phyloP scores from a whole-genome alignment of 2,329 filamentous ascomycete species.

The Thielaviopsis ethacetica region DNA sequence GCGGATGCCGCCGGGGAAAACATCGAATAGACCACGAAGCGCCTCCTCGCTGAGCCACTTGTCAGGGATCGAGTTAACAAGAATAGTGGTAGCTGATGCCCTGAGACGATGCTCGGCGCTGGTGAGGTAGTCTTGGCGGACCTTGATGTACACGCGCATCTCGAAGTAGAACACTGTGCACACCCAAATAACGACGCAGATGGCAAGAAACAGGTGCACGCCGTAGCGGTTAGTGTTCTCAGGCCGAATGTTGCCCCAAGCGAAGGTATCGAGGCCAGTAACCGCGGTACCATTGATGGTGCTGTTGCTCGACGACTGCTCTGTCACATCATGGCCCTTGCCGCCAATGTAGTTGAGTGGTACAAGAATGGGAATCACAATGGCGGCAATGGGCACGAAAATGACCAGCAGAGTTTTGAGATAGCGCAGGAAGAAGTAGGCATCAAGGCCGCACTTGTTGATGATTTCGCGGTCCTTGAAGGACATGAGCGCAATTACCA shows the following conservation, averaged over 20 bases:
- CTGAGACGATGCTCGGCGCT: slow-evolving; percentile 85
- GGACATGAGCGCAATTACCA: slow-evolving; percentile 45
- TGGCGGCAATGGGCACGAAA: slow-evolving; percentile 62
- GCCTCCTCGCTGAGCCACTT: slow-evolving; percentile 83
- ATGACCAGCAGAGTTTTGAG: slow-evolving; percentile 65
- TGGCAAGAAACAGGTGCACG: slow-evolving; percentile 68
- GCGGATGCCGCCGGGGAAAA: slow-evolving; percentile 85
- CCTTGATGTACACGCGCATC: slow-evolving; percentile 71
- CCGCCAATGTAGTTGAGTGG: slow-evolving; percentile 70
- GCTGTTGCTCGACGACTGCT: slow-evolving; percentile 13
- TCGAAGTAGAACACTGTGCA: slow-evolving; percentile 80
- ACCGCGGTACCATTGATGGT: slow-evolving; percentile 16
- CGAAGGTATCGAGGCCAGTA: slow-evolving; percentile 62
- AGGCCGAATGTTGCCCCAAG: slow-evolving; percentile 71
- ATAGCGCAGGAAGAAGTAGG: slow-evolving; percentile 94
- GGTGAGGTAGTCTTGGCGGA: slow-evolving; percentile 87
- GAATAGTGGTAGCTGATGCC: slow-evolving; percentile 86
- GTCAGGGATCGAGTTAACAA: slow-evolving; percentile 76
- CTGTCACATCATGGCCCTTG: slow-evolving; percentile 37
- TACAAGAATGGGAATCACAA: slow-evolving; percentile 73
- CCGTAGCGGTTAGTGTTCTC: slow-evolving; percentile 54
- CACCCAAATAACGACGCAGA: slow-evolving; percentile 66
- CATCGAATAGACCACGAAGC: slow-evolving; percentile 73
- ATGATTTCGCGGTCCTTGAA: slow-evolving; percentile 69
- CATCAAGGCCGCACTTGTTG: slow-evolving; percentile 86